Evolutionary conservation across 331 rosid genomes (phyloP), one percentile per base, ranked within the genome.

Genomic region (Rhamnella rubrinervis): DNA sequence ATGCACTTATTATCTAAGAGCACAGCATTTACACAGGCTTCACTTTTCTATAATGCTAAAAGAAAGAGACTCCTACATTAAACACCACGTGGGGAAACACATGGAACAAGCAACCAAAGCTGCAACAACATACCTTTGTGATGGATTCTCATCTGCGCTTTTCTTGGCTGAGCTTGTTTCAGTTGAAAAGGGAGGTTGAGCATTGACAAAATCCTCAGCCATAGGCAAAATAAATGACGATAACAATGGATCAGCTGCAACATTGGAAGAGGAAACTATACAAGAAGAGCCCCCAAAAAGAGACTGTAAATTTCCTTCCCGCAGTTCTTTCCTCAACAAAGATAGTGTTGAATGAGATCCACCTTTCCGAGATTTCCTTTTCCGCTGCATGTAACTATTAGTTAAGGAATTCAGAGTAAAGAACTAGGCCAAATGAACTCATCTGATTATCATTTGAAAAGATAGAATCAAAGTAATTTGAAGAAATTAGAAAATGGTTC

Each of bases 331-430:
- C 89, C 86, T 93, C 87, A 93, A 79, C 77, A 93, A 67, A 49
- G 97, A 85, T 23, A 93, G 91, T 3, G 98, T 89, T 59, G 97
- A 85, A 77, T 91, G 93, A 70, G 96, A 83, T 69, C 92, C 98
- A 68, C 92, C 86, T 84, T 85, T 93, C 14, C 97, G 92, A 23
- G 95, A 80, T 84, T 88, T 93, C 77, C 97, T 91, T 78, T 87
- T 93, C 73, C 92, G 96, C 84, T 91, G 98, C 91, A 91, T 81
- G 98, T 93, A 83, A 59, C 59, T 79, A 68, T 44, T 76, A 26
- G 85, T 89, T 75, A 90, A 92, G 96, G 87, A 78, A 86, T 74
- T 72, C 75, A 61, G 25, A 49, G 35, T 4, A 31, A 6, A 76
- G 40, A 63, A 61, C 47, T 18, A 66, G 51, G 55, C 15, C 64